Conservation (phyloP, 2,329 filamentous ascomycete species). For the Pseudogymnoascus sp. region DNA sequence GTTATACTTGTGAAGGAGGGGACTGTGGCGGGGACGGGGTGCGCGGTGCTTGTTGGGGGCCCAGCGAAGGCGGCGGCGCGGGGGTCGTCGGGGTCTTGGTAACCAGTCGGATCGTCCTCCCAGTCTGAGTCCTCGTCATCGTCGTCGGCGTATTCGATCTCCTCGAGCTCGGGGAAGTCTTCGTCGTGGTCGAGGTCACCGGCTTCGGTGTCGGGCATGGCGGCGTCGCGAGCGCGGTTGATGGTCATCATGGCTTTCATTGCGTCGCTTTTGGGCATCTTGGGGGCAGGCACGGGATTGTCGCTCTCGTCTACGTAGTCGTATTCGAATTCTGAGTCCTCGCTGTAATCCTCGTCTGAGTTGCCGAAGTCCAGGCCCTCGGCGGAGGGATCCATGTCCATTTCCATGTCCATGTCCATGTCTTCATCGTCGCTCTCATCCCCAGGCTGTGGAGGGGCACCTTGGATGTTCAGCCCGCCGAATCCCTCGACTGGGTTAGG, state of each 20-base stretch:
- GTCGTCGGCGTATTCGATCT: neutral
- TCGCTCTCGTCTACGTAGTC: neutral
- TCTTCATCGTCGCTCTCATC: neutral
- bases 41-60: neutral
- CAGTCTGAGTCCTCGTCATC: neutral
- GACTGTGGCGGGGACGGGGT: neutral
- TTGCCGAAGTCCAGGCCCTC: neutral
- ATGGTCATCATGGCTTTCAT: neutral
- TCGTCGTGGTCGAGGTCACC: neutral
- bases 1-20: neutral
- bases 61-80: neutral
- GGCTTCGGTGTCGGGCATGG: neutral
- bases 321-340: neutral
- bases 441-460: neutral
- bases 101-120: neutral
- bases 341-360: conserved; percentile 5
- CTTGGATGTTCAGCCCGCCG: neutral
- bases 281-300: neutral
- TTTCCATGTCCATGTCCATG: neutral
- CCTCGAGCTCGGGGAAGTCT: neutral
- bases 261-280: neutral
- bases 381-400: neutral
- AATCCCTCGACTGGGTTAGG: neutral
- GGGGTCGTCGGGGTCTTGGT: neutral
- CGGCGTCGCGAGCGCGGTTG: neutral